Conservation (phyloP, 305 asterid genomes). For the Striga hermonthica region DNA sequence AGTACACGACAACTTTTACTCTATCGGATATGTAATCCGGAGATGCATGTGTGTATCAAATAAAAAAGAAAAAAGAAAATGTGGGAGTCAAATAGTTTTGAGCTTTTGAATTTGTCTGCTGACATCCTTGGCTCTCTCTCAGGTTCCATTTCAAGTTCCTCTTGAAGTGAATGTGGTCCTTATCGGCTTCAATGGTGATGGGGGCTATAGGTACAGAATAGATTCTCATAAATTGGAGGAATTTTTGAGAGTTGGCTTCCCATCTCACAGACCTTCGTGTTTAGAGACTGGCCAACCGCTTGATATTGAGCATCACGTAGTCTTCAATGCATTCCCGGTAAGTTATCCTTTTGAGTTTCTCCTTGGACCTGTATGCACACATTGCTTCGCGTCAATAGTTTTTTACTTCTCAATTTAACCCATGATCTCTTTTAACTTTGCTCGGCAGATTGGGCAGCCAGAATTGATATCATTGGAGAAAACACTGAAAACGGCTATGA, state of each 20-base stretch:
- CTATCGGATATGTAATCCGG: background rate
- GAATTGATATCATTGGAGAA: slow-evolving; percentile 87
- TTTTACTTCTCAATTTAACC: slow-evolving; percentile 20
- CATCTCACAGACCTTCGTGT: slow-evolving; percentile 91
- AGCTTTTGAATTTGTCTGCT: background rate
- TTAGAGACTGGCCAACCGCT: slow-evolving; percentile 90
- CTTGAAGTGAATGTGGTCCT: slow-evolving; percentile 95
- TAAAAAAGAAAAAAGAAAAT: no score
- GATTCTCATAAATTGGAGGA: slow-evolving; percentile 89
- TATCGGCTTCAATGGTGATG: slow-evolving; percentile 85
- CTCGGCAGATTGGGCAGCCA: slow-evolving; percentile 77
- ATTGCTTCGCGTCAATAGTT: background rate
- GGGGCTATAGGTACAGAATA: slow-evolving; percentile 77
- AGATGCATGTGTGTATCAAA: background rate
- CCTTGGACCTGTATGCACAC: slow-evolving; percentile 21
- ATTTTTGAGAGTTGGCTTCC: slow-evolving; percentile 76
- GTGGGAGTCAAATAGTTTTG: slow-evolving; percentile 10
- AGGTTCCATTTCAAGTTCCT: slow-evolving; percentile 99
- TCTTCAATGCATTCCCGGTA: slow-evolving; percentile 81
- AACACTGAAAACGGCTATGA: slow-evolving; percentile 67
- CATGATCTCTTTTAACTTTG: slow-evolving; percentile 30
- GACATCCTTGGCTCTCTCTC: slow-evolving; percentile 31
- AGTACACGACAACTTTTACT: background rate
- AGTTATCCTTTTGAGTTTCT: slow-evolving; percentile 48
- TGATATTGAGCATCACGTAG: slow-evolving; percentile 92